Conservation (phyloP, 345 rosid genomes). For the Euphorbia peplus region DNA sequence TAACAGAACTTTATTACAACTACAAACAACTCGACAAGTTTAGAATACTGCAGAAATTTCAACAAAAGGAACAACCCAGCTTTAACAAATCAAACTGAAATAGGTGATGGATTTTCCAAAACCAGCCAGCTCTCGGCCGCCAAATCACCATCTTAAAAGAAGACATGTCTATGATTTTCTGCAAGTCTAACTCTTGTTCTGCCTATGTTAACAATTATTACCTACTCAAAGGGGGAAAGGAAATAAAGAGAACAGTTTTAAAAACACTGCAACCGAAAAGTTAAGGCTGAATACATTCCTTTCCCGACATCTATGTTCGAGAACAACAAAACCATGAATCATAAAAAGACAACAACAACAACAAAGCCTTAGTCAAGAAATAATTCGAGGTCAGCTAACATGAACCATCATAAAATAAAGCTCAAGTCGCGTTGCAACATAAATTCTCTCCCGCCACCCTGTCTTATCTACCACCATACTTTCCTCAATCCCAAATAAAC, state of each 20-base stretch:
- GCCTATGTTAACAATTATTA: not conserved
- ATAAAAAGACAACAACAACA: no score
- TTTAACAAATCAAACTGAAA: not conserved
- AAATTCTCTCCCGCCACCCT: no score
- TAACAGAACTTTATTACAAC: not conserved
- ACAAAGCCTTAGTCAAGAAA: no score
- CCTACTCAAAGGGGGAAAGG: not conserved
- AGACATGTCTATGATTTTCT: not conserved
- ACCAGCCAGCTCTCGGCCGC: not conserved
- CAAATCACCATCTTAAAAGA: not conserved
- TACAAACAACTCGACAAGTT: not conserved
- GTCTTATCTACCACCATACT: no score
- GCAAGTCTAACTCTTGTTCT: not conserved
- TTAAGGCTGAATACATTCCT: not conserved
- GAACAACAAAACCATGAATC: conserved; percentile 5
- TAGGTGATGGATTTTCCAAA: not conserved
- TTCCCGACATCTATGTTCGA: not conserved
- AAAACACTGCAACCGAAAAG: not conserved
- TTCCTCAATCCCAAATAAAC: no score
- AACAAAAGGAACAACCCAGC: not conserved
- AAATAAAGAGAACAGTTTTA: not conserved
- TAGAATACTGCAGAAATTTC: not conserved
- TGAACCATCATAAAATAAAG: no score
- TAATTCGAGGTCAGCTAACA: no score
- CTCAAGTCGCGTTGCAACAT: no score